Conservation (phyloP, 306 rosid genomes). For the Cucumis cinereus region DNA sequence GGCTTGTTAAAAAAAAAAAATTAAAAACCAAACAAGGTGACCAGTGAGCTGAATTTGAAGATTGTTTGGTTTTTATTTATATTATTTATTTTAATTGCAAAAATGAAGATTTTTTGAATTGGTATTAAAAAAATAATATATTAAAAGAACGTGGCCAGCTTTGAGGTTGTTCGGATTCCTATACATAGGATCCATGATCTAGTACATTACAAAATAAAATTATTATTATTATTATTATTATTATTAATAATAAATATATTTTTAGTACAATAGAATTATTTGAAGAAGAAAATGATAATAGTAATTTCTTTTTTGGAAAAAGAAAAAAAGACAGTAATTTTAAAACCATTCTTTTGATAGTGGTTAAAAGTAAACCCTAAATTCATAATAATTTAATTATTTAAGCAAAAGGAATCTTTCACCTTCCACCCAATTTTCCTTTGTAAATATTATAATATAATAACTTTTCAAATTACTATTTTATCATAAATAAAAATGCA, state of each 20-base stretch:
- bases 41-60: too few species aligned
- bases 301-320: too few species aligned
- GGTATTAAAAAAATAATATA: not conserved
- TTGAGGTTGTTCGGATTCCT: constrained; percentile 1
- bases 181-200: constrained; percentile 4
- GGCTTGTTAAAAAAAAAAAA: too few species aligned
- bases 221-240: not conserved
- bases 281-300: not conserved
- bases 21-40: too few species aligned
- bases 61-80: too few species aligned
- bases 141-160: constrained; percentile 5
- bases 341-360: not conserved
- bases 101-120: not conserved
- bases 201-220: not conserved
- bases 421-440: not conserved
- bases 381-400: not conserved
- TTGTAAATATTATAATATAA: not conserved
- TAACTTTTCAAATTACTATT: not conserved
- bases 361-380: not conserved
- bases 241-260: not conserved
- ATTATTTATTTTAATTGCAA: too few species aligned
- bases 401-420: not conserved
- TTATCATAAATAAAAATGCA: not conserved
- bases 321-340: too few species aligned
- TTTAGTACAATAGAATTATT: not conserved